phyloP scores from a whole-genome alignment of 371 early-diverging fungal genomes.

The Mortierella sp. region DNA sequence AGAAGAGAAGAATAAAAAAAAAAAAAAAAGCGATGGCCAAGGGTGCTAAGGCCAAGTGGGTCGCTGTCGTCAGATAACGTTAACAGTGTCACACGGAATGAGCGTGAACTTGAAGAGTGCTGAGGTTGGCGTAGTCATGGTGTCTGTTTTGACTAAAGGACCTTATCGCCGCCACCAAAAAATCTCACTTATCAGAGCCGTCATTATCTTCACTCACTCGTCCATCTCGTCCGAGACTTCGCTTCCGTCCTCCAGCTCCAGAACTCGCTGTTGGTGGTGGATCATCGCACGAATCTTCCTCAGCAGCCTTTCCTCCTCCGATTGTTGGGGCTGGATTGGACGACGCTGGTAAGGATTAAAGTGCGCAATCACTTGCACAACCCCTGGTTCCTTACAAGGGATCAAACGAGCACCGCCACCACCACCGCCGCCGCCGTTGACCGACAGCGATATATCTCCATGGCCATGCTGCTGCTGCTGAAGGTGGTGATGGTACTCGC shows the following conservation, averaged over 20 bases:
- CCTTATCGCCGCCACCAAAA: slow-evolving; percentile 7
- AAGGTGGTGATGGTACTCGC: background rate
- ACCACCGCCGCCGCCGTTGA: background rate
- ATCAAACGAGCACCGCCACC: slow-evolving; percentile 27
- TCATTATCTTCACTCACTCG: slow-evolving; percentile 13
- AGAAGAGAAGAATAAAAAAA: background rate
- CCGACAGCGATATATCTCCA: background rate
- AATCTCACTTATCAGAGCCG: background rate
- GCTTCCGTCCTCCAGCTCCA: slow-evolving; percentile 46
- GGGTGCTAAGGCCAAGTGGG: background rate
- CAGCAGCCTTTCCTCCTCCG: slow-evolving; percentile 45
- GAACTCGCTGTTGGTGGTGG: slow-evolving; percentile 47
- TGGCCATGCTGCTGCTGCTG: background rate
- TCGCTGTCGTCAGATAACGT: background rate
- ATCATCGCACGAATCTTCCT: slow-evolving; percentile 49
- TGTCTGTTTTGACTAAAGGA: background rate
- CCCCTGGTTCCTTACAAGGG: slow-evolving; percentile 29
- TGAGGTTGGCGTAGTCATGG: background rate
- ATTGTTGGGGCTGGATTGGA: slow-evolving; percentile 54
- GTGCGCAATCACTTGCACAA: slow-evolving; percentile 45
- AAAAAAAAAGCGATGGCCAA: slow-evolving; percentile 13
- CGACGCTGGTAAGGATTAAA: slow-evolving; percentile 55
- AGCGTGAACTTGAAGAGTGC: background rate
- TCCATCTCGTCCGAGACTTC: slow-evolving; percentile 55
- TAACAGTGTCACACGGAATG: background rate